Conservation (phyloP, 2,329 filamentous ascomycete genomes). For the Massarina eburnea region DNA sequence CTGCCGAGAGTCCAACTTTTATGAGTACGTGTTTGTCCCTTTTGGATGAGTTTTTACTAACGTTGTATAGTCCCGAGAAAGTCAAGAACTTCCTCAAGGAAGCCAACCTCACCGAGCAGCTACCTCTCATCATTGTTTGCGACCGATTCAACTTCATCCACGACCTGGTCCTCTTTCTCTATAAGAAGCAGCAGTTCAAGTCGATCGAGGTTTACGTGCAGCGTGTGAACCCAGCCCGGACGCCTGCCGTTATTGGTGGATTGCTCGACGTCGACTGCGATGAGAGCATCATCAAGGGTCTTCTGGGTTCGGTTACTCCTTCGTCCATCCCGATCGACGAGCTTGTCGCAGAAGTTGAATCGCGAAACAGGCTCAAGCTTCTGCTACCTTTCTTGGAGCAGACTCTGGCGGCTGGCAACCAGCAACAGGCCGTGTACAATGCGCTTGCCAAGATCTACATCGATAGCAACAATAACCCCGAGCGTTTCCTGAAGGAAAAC, state of each 20-base stretch:
- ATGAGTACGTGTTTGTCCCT: too few relatives aligned
- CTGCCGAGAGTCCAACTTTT: constrained; percentile 77
- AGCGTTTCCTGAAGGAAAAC: constrained; percentile 97
- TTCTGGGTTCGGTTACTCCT: constrained; percentile 82
- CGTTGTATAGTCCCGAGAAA: constrained; percentile 79
- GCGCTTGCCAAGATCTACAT: constrained; percentile 99
- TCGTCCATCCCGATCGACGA: constrained; percentile 89
- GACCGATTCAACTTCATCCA: constrained; percentile 99
- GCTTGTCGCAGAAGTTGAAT: constrained; percentile 92
- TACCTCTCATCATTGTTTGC: constrained; percentile 96
- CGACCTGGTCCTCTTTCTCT: constrained; percentile 92
- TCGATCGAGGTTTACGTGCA: constrained; percentile 98
- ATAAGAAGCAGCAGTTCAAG: constrained; percentile 99
- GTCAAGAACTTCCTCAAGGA: constrained; percentile 99
- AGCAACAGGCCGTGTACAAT: constrained; percentile 96
- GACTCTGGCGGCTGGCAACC: constrained; percentile 84
- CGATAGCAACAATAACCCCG: constrained; percentile 85
- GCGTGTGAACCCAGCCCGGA: constrained; percentile 87
- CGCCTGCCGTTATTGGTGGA: constrained; percentile 89
- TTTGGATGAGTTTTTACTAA: background rate
- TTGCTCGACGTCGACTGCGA: constrained; percentile 97
- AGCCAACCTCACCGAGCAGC: constrained; percentile 84
- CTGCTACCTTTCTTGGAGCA: constrained; percentile 94
- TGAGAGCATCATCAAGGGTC: constrained; percentile 90
- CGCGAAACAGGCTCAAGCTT: constrained; percentile 91